Base-by-base conservation (phyloP, 306 rosid genomes). In the Gillenia trifoliata region DNA sequence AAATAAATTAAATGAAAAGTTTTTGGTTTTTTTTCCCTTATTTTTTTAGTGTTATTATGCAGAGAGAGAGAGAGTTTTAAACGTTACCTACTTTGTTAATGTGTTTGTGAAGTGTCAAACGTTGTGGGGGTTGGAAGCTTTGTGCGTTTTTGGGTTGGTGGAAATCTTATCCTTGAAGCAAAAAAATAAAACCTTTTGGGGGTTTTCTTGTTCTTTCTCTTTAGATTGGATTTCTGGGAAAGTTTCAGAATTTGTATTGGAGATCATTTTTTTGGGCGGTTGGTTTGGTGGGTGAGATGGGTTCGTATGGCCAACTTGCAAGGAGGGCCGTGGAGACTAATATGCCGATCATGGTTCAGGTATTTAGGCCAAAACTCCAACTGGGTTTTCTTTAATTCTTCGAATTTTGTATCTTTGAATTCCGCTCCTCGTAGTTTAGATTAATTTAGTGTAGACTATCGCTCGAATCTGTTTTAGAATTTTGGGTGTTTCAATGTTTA, bases 341-440 rank as follows among this genome's bases (percentile, higher is more conserved):
- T 20, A 85, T 70, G 88, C 91, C 91, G 29, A 64, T 87, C 49
- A 87, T 87, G 91, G 89, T 87, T 72, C 22, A 85, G 91, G 91
- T 85, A 79, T 70, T 43, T 11, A 72, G 19, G 50, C 77, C 60
- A 60, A 64, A 73, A 70, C 41, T 40, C 52, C 57, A 65, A 28
- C 64, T 43, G 71, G 71, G 64, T 25, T 52, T 74, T 23, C 55
- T 40, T 65, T 25, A 29, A 13, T 33, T 45, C 20, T 59, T 25
- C 15, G 70, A 64, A 45, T 55, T 45, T 15, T 45, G 16, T 15
- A 16, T 15, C 52, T 45, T 45, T 1, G 52, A 45, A 45, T 15
- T 45, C 50, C 2, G 19, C 52, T 16, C 52, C 19, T 15, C 2
- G 52, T 45, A 45, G 20, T 45, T 45, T 45, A 45, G 52, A 45